These are phyloP conservation scores for Neofusicoccum sp. DNA, from an alignment of 2,329 filamentous ascomycete genomes.

Conservation along the genomic window DNA sequence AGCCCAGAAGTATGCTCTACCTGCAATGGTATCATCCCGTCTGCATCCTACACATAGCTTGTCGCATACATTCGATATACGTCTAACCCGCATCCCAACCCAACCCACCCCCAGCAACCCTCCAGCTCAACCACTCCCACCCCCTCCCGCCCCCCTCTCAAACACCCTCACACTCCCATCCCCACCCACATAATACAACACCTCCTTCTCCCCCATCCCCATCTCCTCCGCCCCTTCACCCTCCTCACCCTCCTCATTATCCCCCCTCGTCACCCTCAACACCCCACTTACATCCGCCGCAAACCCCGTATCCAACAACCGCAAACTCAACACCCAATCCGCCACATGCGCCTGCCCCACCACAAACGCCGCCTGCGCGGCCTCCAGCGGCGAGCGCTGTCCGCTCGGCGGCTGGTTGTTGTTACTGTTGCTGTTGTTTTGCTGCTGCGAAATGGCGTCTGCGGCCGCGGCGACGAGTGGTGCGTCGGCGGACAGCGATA, in stretches of 20 bases:
- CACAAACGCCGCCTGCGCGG: conserved; percentile 67
- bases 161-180: conserved; percentile 83
- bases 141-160: conserved; percentile 64
- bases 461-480: conserved; percentile 59
- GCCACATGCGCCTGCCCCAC: conserved; percentile 74
- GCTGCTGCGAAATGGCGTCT: conserved; percentile 33
- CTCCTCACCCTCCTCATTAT: conserved; percentile 37
- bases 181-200: conserved; percentile 75
- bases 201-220: conserved; percentile 59
- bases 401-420: neutral
- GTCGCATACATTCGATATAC: no score
- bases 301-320: conserved; percentile 80
- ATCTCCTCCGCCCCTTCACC: conserved; percentile 30
- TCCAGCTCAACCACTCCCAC: neutral
- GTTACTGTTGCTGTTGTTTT: neutral
- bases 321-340: conserved; percentile 66
- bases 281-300: conserved; percentile 90
- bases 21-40: no score
- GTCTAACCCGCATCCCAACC: no score
- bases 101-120: no score
- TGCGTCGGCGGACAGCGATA: conserved; percentile 70
- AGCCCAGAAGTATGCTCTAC: no score
- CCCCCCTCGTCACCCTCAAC: conserved; percentile 67
- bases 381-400: conserved; percentile 63
- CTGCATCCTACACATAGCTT: no score